Conservation (phyloP, 306 rosid genomes). For the Rosa chinensis region DNA sequence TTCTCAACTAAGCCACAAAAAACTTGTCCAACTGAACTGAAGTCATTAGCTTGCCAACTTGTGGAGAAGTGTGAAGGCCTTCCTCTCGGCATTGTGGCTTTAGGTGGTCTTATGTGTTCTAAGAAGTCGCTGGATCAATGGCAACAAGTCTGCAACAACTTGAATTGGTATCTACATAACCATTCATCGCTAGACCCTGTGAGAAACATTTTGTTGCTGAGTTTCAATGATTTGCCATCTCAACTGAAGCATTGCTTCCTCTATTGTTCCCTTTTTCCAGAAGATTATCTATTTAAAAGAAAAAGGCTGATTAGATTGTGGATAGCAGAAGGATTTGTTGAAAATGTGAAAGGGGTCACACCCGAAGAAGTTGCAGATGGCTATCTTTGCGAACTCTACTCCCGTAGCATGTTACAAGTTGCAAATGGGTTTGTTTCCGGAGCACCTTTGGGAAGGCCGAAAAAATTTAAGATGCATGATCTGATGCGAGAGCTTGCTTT, state of each 20-base stretch:
- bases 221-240: conserved; percentile 28
- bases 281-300: conserved; percentile 15
- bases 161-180: conserved; percentile 13
- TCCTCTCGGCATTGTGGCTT: not conserved
- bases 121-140: conserved; percentile 5
- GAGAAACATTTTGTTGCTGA: conserved; percentile 21
- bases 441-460: conserved; percentile 3
- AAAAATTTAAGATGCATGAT: not conserved
- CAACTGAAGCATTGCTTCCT: conserved; percentile 22
- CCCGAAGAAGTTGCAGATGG: too few relatives aligned
- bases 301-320: too few relatives aligned
- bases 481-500: not conserved
- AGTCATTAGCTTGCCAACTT: not conserved
- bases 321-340: too few relatives aligned
- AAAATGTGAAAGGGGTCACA: too few relatives aligned
- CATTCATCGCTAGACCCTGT: not conserved
- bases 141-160: not conserved
- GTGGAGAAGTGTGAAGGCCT: not conserved
- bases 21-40: conserved; percentile 6
- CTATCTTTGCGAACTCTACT: too few relatives aligned
- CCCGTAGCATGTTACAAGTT: too few relatives aligned
- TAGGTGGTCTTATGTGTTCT: not conserved
- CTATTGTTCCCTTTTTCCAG: conserved; percentile 21
- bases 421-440: not conserved
- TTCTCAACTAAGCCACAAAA: not conserved